Conservation (phyloP, 2,329 filamentous ascomycete genomes). For the Apiospora pterosperma region DNA sequence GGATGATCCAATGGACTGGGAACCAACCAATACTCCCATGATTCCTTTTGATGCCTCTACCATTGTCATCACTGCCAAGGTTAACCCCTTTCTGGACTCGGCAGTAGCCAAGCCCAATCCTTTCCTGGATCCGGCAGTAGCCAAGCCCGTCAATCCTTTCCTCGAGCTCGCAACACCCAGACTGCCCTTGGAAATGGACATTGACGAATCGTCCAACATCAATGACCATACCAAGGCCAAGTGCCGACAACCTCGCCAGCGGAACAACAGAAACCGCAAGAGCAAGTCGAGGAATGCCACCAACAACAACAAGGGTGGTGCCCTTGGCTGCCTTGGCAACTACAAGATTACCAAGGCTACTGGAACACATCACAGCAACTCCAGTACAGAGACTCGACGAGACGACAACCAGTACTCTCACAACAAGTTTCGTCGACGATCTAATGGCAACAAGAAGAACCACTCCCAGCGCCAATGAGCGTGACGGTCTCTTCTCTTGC, state of each 20-base stretch:
- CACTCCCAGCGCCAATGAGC: not conserved
- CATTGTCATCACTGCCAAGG: not conserved
- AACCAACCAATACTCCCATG: not conserved
- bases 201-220: not conserved
- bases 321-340: not conserved
- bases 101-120: not conserved
- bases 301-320: not conserved
- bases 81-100: not conserved
- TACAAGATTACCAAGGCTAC: not conserved
- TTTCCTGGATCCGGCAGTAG: not conserved
- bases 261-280: not conserved
- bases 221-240: not conserved
- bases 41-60: not conserved
- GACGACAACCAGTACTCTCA: not conserved
- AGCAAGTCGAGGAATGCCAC: not conserved
- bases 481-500: not conserved
- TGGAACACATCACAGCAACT: not conserved
- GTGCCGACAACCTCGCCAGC: not conserved
- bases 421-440: not conserved
- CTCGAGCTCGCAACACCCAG: not conserved
- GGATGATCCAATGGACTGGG: not conserved
- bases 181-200: not conserved
- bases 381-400: not conserved
- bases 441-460: not conserved
- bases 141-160: not conserved